phyloP scores from a whole-genome alignment of 768 basidiomycete genomes.

The Pleurotus ostreatus region DNA sequence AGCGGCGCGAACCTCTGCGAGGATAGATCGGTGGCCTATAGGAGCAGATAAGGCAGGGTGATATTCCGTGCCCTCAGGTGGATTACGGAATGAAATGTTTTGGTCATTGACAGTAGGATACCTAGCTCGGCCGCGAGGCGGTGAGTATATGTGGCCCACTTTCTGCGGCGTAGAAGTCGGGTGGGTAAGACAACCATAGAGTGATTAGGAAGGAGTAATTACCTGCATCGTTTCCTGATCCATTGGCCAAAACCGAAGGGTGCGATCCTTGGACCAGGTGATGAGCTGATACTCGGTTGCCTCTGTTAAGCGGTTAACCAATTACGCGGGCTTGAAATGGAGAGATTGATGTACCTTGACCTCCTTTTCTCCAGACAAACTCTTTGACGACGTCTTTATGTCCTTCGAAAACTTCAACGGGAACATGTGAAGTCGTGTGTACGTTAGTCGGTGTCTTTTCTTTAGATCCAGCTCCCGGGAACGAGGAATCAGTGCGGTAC shows the following conservation, averaged over 20 bases:
- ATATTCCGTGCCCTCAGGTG: constrained; percentile 34
- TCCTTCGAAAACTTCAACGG: constrained; percentile 78
- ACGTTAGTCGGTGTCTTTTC: constrained; percentile 13
- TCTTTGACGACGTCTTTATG: constrained; percentile 95
- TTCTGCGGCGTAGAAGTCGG: constrained; percentile 31
- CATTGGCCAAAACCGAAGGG: constrained; percentile 88
- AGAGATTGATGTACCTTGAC: constrained; percentile 34
- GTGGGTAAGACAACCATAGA: not conserved
- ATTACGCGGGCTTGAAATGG: not conserved
- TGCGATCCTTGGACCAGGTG: constrained; percentile 84
- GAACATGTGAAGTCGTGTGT: constrained; percentile 23
- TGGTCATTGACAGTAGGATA: constrained; percentile 16
- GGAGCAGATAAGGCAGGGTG: constrained; percentile 61
- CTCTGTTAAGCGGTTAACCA: constrained; percentile 15
- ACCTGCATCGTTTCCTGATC: constrained; percentile 68
- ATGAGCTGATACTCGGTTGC: constrained; percentile 55
- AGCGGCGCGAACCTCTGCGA: constrained; percentile 67
- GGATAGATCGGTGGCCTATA: constrained; percentile 59
- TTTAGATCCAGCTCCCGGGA: not conserved
- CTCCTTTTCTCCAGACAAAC: constrained; percentile 89
- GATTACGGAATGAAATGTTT: constrained; percentile 52
- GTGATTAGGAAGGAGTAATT: constrained; percentile 9
- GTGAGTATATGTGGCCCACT: constrained; percentile 39
- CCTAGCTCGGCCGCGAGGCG: constrained; percentile 27
- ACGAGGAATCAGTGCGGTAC: constrained; percentile 46